Conservation (phyloP, 148 eudicot genomes). For the Chenopodium suecicum region DNA sequence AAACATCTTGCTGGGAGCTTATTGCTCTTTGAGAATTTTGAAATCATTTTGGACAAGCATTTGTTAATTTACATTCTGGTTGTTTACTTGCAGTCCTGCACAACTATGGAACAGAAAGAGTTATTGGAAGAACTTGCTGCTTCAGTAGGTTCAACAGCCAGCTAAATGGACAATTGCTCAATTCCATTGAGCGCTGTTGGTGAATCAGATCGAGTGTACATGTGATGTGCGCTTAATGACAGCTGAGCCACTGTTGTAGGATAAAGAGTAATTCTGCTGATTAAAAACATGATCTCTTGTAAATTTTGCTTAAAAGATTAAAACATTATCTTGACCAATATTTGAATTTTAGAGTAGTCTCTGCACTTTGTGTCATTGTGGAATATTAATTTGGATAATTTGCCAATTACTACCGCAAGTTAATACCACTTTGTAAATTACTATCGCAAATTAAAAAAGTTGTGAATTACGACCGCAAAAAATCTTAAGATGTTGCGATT, state of each 20-base stretch:
- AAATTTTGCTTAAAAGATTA: not conserved
- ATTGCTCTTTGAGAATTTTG: not conserved
- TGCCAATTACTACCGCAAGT: too few relatives aligned
- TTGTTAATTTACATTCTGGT: not conserved
- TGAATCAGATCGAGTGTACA: not conserved
- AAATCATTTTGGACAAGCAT: not conserved
- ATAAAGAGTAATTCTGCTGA: not conserved
- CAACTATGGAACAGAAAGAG: constrained; percentile 83
- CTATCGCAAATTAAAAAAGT: too few relatives aligned
- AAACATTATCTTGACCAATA: not conserved
- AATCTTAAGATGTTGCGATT: too few relatives aligned
- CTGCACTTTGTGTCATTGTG: not conserved
- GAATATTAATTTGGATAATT: too few relatives aligned
- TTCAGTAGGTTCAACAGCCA: constrained; percentile 49
- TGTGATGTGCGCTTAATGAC: constrained; percentile 2
- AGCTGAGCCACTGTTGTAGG: not conserved
- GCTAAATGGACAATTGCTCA: constrained; percentile 19
- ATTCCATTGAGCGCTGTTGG: not conserved
- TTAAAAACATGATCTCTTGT: not conserved
- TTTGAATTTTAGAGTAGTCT: too few relatives aligned
- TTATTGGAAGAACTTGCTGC: constrained; percentile 79
- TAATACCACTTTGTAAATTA: too few relatives aligned
- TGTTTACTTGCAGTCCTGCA: constrained; percentile 60
- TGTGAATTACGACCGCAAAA: too few relatives aligned
- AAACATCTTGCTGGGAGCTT: not conserved